phyloP scores from a whole-genome alignment of 208 protist genomes.

The Phytomonas sp. region DNA sequence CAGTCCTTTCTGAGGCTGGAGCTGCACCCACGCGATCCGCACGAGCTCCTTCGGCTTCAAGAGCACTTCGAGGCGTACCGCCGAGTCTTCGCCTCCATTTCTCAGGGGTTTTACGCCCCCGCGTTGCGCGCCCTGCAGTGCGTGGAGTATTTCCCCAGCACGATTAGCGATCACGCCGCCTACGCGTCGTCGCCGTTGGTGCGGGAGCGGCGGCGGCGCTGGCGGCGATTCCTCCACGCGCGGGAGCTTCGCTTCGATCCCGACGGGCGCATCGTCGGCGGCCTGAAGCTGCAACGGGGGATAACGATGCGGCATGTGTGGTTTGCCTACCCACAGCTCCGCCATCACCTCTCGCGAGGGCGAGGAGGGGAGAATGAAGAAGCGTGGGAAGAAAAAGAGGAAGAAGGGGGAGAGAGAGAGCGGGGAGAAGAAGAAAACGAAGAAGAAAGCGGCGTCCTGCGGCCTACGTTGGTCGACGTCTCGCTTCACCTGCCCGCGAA shows the following conservation, averaged over 20 bases:
- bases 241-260: conserved; percentile 27
- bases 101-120: too few relatives aligned
- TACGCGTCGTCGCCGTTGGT: conserved; percentile 8
- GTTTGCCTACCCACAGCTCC: conserved; percentile 65
- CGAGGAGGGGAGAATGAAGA: neutral
- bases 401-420: neutral
- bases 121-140: too few relatives aligned
- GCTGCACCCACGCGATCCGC: too few relatives aligned
- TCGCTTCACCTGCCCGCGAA: conserved; percentile 19
- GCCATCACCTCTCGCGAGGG: conserved; percentile 11
- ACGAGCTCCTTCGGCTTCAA: too few relatives aligned
- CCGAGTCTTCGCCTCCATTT: too few relatives aligned
- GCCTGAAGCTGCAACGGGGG: conserved; percentile 27
- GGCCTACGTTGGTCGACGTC: conserved; percentile 16
- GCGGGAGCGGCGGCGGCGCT: conserved; percentile 16
- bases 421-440: neutral
- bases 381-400: neutral
- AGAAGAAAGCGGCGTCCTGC: neutral
- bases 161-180: neutral
- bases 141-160: neutral
- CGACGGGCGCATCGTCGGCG: conserved; percentile 31
- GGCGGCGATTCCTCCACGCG: neutral
- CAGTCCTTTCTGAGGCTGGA: too few relatives aligned
- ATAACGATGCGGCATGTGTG: conserved; percentile 42
- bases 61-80: too few relatives aligned